Conservation (phyloP, 2,329 filamentous ascomycete genomes). For the Penicillium italicum region DNA sequence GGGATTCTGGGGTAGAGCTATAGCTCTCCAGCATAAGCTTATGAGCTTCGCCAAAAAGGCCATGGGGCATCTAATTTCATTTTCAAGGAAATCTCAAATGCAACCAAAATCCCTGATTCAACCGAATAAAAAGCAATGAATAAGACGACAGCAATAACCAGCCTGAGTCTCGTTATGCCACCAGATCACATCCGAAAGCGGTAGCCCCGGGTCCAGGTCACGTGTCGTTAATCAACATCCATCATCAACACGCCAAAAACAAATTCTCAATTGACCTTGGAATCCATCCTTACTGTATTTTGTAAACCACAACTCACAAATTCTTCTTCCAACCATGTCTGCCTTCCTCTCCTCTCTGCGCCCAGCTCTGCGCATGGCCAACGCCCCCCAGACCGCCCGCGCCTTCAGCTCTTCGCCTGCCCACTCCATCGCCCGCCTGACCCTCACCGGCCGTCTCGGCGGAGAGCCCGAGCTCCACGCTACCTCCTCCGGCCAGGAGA, state of each 20-base stretch:
- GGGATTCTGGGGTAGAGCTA: background rate
- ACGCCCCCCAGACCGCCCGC: slow-evolving; percentile 51
- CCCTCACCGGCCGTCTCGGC: slow-evolving; percentile 79
- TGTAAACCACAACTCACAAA: background rate
- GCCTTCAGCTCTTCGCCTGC: slow-evolving; percentile 68
- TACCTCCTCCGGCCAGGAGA: slow-evolving; percentile 67
- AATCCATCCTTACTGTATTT: background rate
- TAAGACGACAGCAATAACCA: background rate
- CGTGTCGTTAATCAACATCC: background rate
- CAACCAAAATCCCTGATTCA: background rate
- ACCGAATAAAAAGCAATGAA: background rate
- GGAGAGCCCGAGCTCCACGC: slow-evolving; percentile 70
- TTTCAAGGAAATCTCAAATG: background rate
- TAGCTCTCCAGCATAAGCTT: background rate
- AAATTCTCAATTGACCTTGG: background rate
- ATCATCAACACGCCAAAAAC: background rate
- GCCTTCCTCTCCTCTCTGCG: slow-evolving; percentile 53
- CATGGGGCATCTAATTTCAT: background rate
- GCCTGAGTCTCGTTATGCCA: background rate
- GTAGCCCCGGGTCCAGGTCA: background rate
- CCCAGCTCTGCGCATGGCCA: slow-evolving; percentile 48
- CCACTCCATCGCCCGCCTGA: slow-evolving; percentile 70
- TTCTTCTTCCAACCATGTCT: slow-evolving; percentile 26
- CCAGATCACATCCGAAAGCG: slow-evolving; percentile 2
- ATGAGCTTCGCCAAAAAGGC: background rate